These are phyloP conservation scores for Kwoniella dendrophila DNA, from an alignment of 768 basidiomycete species.

Conservation along the genomic window DNA sequence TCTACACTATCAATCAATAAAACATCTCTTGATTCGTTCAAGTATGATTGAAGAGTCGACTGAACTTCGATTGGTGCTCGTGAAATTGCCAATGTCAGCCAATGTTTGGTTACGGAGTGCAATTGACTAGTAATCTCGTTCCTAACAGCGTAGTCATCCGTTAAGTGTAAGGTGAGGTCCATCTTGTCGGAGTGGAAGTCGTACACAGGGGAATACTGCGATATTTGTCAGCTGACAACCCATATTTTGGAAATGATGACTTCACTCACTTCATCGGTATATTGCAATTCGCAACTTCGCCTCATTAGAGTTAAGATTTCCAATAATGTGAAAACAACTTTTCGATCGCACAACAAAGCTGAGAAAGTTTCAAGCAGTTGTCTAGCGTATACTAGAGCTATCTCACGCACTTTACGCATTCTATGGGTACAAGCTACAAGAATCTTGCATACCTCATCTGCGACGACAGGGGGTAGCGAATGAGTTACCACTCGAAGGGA, in stretches of 20 bases:
- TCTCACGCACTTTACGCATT: constrained; percentile 74
- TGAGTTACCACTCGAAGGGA: constrained; percentile 77
- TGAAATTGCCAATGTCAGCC: constrained; percentile 84
- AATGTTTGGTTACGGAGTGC: constrained; percentile 71
- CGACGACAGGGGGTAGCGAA: constrained; percentile 69
- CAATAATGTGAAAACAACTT: constrained; percentile 82
- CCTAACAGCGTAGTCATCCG: constrained; percentile 81
- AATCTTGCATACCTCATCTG: constrained; percentile 72
- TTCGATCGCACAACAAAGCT: constrained; percentile 86
- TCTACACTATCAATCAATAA: constrained; percentile 77
- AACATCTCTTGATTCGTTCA: constrained; percentile 71
- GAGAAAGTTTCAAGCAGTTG: constrained; percentile 87
- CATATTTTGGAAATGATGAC: neutral
- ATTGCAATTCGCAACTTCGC: constrained; percentile 86
- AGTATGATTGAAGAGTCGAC: constrained; percentile 90
- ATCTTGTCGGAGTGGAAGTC: constrained; percentile 78
- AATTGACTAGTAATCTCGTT: constrained; percentile 79
- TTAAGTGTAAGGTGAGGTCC: constrained; percentile 73
- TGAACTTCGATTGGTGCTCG: constrained; percentile 91
- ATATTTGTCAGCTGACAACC: neutral
- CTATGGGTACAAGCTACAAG: constrained; percentile 80
- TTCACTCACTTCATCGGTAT: constrained; percentile 74
- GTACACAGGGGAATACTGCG: constrained; percentile 82
- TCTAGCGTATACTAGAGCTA: constrained; percentile 81
- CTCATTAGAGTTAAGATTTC: constrained; percentile 88